phyloP scores from a whole-genome alignment of 208 protist genomes.

The Strigomonas culicis region DNA sequence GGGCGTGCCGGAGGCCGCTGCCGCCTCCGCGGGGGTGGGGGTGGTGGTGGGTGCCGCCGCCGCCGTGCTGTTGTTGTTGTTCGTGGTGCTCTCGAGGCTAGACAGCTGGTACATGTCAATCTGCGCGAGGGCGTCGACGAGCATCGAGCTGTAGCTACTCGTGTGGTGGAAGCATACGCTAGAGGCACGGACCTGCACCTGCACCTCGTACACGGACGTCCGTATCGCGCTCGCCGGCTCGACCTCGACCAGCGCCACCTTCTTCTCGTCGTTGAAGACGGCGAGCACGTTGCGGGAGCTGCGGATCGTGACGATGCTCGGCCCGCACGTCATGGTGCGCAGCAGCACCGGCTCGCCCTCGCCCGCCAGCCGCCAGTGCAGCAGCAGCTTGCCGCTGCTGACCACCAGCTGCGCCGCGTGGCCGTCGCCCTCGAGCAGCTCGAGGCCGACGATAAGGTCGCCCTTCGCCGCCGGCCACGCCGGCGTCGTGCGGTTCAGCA shows the following conservation, averaged over 20 bases:
- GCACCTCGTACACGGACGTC: slow-evolving; percentile 32
- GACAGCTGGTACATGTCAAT: slow-evolving; percentile 47
- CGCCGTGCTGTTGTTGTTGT: slow-evolving; percentile 27
- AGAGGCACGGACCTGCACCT: slow-evolving; percentile 21
- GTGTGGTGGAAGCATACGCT: slow-evolving; percentile 73
- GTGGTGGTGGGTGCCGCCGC: slow-evolving; percentile 6
- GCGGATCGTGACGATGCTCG: slow-evolving; percentile 19
- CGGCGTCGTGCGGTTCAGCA: slow-evolving; percentile 75
- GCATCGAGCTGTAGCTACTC: slow-evolving; percentile 29
- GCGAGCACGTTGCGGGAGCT: slow-evolving; percentile 59
- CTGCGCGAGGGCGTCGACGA: slow-evolving; percentile 29
- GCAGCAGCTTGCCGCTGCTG: slow-evolving; percentile 33
- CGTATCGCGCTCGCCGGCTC: slow-evolving; percentile 19
- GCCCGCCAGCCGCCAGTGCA: slow-evolving; percentile 68
- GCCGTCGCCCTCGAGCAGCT: slow-evolving; percentile 38
- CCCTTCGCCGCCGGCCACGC: slow-evolving; percentile 72
- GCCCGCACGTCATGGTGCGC: slow-evolving; percentile 53
- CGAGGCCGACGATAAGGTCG: slow-evolving; percentile 37
- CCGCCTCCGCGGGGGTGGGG: slow-evolving; percentile 7
- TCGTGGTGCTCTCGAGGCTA: neutral
- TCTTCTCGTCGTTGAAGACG: slow-evolving; percentile 60
- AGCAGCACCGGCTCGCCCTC: slow-evolving; percentile 63
- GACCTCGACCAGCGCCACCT: slow-evolving; percentile 46
- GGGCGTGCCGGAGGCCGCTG: neutral
- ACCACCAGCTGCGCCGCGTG: slow-evolving; percentile 38